Evolutionary conservation across 495 filamentous ascomycete genomes (phyloP).

Genomic region (Apodospora peruviana): DNA sequence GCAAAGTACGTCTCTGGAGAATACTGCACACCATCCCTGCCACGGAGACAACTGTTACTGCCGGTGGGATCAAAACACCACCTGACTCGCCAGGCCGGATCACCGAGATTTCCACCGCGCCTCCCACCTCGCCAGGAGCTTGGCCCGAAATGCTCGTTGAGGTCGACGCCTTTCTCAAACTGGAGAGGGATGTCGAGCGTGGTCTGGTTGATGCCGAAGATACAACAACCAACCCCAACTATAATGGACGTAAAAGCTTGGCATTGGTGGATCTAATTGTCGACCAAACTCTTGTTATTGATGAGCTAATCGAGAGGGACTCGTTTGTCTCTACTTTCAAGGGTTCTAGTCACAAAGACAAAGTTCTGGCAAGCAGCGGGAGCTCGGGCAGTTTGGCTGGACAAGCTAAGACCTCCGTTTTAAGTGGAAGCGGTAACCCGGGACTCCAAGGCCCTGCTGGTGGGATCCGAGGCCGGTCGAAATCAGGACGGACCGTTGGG

Average conservation of each 20-base stretch:
- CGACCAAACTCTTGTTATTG: slow-evolving; percentile 67
- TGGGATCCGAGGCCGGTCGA: slow-evolving; percentile 59
- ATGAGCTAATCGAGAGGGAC: slow-evolving; percentile 63
- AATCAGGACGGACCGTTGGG: slow-evolving; percentile 57
- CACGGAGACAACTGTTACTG: slow-evolving; percentile 15
- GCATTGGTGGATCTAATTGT: slow-evolving; percentile 58
- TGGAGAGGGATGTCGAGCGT: slow-evolving; percentile 62
- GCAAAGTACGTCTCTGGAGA: slow-evolving; percentile 77
- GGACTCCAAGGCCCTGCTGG: slow-evolving; percentile 50
- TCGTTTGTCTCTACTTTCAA: slow-evolving; percentile 59
- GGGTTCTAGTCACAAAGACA: slow-evolving; percentile 26
- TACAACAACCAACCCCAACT: slow-evolving; percentile 66
- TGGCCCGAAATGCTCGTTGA: slow-evolving; percentile 69
- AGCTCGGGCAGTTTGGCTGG: slow-evolving; percentile 24
- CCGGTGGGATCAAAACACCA: slow-evolving; percentile 25
- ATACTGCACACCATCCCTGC: slow-evolving; percentile 47
- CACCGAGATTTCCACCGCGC: slow-evolving; percentile 20
- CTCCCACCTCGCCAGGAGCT: slow-evolving; percentile 34
- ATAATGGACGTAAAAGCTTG: slow-evolving; percentile 66
- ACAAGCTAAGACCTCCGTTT: slow-evolving; percentile 19
- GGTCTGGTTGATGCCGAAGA: slow-evolving; percentile 66
- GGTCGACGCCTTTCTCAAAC: slow-evolving; percentile 59
- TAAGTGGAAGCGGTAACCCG: slow-evolving; percentile 62
- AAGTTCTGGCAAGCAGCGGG: slow-evolving; percentile 28
- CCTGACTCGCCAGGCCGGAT: slow-evolving; percentile 22